These are phyloP conservation scores for Ceratocystis cubensis DNA, from an alignment of 2,329 filamentous ascomycete genomes.

Conservation along the genomic window DNA sequence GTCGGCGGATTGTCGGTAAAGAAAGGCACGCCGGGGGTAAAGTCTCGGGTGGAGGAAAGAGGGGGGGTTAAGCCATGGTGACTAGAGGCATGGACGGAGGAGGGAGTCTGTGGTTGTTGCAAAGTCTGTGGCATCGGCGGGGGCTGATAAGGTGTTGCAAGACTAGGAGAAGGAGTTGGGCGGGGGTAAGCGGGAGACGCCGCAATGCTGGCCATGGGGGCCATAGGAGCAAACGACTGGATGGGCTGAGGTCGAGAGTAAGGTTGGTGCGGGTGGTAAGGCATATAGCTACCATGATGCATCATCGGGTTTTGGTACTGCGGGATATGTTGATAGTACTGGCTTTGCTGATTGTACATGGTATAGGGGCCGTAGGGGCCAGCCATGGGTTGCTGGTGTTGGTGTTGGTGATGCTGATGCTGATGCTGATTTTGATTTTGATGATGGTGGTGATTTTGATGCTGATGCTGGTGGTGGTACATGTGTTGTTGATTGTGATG, in stretches of 20 bases:
- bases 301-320: slow-evolving; percentile 33
- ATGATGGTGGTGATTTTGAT: slow-evolving; percentile 23
- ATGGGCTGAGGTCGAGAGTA: slow-evolving; percentile 39
- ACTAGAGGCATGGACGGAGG: slow-evolving; percentile 37
- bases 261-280: slow-evolving; percentile 32
- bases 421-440: slow-evolving; percentile 27
- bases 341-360: slow-evolving; percentile 25
- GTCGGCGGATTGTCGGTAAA: slow-evolving; percentile 3
- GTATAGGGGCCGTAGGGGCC: slow-evolving; percentile 9
- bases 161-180: slow-evolving; percentile 40
- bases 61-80: slow-evolving; percentile 22
- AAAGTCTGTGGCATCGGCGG: slow-evolving; percentile 34
- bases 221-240: slow-evolving; percentile 42
- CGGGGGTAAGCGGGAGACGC: slow-evolving; percentile 29
- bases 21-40: slow-evolving; percentile 18
- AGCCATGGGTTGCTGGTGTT: slow-evolving; percentile 21
- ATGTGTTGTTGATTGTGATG: slow-evolving; percentile 24
- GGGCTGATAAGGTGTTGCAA: slow-evolving; percentile 46
- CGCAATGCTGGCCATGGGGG: slow-evolving; percentile 5
- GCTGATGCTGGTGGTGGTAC: slow-evolving; percentile 26
- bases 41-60: slow-evolving; percentile 18
- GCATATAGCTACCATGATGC: slow-evolving; percentile 33
- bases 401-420: slow-evolving; percentile 27
- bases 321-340: slow-evolving; percentile 26
- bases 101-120: slow-evolving; percentile 37